These are phyloP conservation scores for Myochromella boudieri DNA, from an alignment of 768 basidiomycete genomes.

Conservation along the genomic window DNA sequence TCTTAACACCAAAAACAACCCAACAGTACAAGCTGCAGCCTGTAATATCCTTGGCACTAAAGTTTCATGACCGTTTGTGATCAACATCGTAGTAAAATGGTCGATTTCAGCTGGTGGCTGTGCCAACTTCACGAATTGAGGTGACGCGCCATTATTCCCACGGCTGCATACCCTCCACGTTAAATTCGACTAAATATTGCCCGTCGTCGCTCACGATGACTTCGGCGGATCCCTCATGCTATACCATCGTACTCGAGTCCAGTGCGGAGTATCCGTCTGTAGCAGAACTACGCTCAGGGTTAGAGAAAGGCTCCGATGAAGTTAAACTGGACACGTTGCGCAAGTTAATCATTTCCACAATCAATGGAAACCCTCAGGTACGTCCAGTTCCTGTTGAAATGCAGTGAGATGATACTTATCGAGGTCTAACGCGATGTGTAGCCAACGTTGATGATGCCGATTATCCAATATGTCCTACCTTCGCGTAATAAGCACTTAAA, in stretches of 20 bases:
- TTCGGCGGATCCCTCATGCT: constrained; percentile 64
- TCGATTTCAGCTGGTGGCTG: not conserved
- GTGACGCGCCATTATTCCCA: constrained; percentile 15
- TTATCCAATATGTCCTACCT: constrained; percentile 98
- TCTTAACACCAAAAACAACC: no score
- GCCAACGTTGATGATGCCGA: constrained; percentile 95
- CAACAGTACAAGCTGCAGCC: no score
- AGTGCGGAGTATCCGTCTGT: constrained; percentile 73
- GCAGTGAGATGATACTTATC: not conserved
- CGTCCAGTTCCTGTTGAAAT: constrained; percentile 21
- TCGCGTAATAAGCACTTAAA: constrained; percentile 94
- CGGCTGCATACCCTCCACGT: constrained; percentile 15
- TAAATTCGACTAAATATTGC: constrained; percentile 14
- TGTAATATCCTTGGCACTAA: no score
- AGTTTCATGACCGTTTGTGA: no score
- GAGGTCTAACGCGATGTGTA: constrained; percentile 27
- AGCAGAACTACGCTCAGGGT: constrained; percentile 74
- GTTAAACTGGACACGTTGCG: constrained; percentile 96
- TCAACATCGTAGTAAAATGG: no score
- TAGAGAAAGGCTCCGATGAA: constrained; percentile 96
- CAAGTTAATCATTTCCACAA: constrained; percentile 88
- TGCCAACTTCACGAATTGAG: not conserved
- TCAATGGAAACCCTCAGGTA: constrained; percentile 93
- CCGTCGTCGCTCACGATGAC: constrained; percentile 23
- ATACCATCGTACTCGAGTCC: constrained; percentile 78